Percentiles rank a stretch among this genome's conserved stretches.
Conservation (phyloP, 257 asterid genomes). For the Galeopsis tetrahit region DNA sequence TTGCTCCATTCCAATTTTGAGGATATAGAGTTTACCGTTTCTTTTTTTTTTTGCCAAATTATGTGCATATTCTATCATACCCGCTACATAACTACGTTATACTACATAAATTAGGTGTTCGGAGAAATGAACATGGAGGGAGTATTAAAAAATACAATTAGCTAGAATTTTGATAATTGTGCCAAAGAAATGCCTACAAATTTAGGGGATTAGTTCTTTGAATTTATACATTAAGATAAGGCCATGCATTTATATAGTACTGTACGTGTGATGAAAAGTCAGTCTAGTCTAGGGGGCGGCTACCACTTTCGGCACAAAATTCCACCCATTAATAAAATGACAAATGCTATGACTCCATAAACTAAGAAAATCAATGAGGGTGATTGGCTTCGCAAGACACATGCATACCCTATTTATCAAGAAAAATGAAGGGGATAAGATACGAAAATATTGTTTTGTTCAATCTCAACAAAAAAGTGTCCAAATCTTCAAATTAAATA, state of each 20-base stretch:
- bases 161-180: too few species aligned
- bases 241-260: not conserved
- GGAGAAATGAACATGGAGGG: too few species aligned
- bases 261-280: not conserved
- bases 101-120: too few species aligned
- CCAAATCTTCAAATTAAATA: not conserved
- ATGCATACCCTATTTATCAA: not conserved
- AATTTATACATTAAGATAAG: not conserved
- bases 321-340: not conserved
- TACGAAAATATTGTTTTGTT: not conserved
- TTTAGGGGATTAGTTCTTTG: not conserved
- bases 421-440: not conserved
- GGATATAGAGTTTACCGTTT: too few species aligned
- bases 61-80: too few species aligned
- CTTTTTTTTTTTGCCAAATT: too few species aligned
- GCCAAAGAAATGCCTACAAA: not conserved
- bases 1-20: too few species aligned
- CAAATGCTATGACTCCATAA: not conserved
- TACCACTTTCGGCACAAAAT: not conserved
- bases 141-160: too few species aligned
- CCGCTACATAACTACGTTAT: too few species aligned
- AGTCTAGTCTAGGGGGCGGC: not conserved
- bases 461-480: conserved; percentile 3
- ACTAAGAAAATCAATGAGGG: not conserved
- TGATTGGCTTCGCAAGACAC: conserved; percentile 14